Evolutionary conservation across 2,329 filamentous ascomycete genomes (phyloP), one percentile per base, ranked within the genome.

Genomic region (Fusarium luffae): DNA sequence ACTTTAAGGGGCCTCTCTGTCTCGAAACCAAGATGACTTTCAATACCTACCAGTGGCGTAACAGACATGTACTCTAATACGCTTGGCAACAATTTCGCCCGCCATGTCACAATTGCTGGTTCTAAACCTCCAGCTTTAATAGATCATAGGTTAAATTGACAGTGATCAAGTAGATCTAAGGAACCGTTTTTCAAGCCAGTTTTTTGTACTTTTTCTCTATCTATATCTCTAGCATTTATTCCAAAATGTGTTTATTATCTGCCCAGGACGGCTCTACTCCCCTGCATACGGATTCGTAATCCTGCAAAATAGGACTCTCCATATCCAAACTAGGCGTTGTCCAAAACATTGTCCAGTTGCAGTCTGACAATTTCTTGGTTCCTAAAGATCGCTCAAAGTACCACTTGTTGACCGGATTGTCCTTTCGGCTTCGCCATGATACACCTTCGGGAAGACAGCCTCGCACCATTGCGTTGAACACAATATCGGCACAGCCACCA

Each of bases 311-410:
- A 63, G 83, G 80, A 37, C 84, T 81, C 63, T 86, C 84, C 48
- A 87, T 81, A 44, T 88, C 82, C 59, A 90, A 84, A 48, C 88
- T 87, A 1, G 88, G 85, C 2, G 92, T 96, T 3, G 96, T 99
- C 94, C 96, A 99, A 77, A 99, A 99, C 94, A 98, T 98, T 5
- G 94, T 93, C 96, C 96, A 99, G 72, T 94, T 91, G 47, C 88
- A 92, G n/a, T 88, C 89, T 1, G 87, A 85, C 40, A 99, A 82
- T 81, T 97, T 96, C 86, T 90, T 92, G 4, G 90, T 94, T 0
- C 96, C 96, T 49, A 88, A 83, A 4, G 93, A 93, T 49, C 96
- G 86, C 81, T 99, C 96, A 81, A 98, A 98, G 79, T 99, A 99
- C 96, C 96, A 99, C 78, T 98, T 98, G 77, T 99, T 99, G 7